Evolutionary conservation across 176 grass and related monocot species (phyloP).

Genomic region (Oryza australiensis): DNA sequence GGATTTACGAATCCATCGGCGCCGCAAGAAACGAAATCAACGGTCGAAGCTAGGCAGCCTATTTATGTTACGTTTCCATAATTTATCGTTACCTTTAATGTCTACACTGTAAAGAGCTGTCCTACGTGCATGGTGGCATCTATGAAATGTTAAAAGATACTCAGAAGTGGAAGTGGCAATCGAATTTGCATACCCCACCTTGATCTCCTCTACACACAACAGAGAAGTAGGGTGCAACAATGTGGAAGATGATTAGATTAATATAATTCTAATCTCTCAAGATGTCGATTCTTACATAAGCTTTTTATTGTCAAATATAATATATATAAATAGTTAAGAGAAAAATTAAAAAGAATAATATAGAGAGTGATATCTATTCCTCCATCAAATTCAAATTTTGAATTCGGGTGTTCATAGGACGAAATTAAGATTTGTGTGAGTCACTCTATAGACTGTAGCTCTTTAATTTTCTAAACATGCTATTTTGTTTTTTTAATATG

Average conservation of each 20-base stretch:
- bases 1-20: too few species aligned
- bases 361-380: too few species aligned
- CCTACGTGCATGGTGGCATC: constrained; percentile 26
- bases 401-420: too few species aligned
- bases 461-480: too few species aligned
- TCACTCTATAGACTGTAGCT: too few species aligned
- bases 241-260: neutral
- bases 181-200: constrained; percentile 28
- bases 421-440: too few species aligned
- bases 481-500: too few species aligned
- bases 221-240: neutral
- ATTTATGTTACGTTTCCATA: neutral
- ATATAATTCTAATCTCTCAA: too few species aligned
- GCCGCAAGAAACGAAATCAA: neutral
- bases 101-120: neutral
- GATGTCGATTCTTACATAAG: too few species aligned
- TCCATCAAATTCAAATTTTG: neutral
- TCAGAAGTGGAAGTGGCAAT: neutral
- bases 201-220: neutral
- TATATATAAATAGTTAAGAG: too few species aligned
- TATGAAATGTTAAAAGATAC: constrained; percentile 11
- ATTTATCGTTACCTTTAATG: neutral
- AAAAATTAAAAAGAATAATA: too few species aligned
- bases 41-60: neutral
- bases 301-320: too few species aligned